Evolutionary conservation across 2,329 filamentous ascomycete genomes (phyloP).

Genomic region (Fusarium kyushuense): DNA sequence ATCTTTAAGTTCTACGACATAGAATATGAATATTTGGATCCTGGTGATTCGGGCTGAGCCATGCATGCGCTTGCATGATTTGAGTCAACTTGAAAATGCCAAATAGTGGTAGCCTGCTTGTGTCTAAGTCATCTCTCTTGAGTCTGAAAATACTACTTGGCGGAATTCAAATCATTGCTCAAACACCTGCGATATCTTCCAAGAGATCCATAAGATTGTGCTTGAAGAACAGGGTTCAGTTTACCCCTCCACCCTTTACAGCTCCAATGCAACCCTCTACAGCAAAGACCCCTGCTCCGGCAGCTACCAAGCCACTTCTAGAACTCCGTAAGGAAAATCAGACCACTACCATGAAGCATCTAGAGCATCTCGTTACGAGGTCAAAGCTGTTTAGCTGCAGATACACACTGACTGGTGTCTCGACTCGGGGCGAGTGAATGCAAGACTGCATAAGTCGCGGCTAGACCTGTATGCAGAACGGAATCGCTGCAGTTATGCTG

Average conservation of each 20-base stretch:
- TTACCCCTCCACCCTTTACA: slow-evolving; percentile 28
- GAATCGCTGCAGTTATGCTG: not conserved
- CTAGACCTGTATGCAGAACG: not conserved
- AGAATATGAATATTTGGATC: too few species aligned
- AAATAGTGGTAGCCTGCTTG: too few species aligned
- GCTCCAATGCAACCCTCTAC: slow-evolving; percentile 17
- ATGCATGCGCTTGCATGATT: too few species aligned
- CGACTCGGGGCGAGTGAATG: not conserved
- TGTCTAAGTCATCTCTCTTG: too few species aligned
- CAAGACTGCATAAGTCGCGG: not conserved
- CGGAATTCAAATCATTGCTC: not conserved
- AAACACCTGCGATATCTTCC: not conserved
- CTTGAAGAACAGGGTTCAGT: slow-evolving; percentile 4
- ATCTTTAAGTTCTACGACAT: not conserved
- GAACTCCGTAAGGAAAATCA: slow-evolving; percentile 29
- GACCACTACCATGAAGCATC: slow-evolving; percentile 16
- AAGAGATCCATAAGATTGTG: not conserved
- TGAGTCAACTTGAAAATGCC: too few species aligned
- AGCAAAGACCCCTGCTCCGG: slow-evolving; percentile 22
- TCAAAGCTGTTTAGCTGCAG: not conserved
- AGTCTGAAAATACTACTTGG: not conserved
- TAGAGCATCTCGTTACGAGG: slow-evolving; percentile 5
- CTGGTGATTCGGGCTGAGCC: too few species aligned
- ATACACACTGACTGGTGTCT: not conserved
- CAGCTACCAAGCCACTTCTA: slow-evolving; percentile 34